Percentiles rank a stretch among this genome's conserved stretches.
Evolutionary conservation across 148 eudicot species (phyloP).

Genomic region (Spergularia marina): DNA sequence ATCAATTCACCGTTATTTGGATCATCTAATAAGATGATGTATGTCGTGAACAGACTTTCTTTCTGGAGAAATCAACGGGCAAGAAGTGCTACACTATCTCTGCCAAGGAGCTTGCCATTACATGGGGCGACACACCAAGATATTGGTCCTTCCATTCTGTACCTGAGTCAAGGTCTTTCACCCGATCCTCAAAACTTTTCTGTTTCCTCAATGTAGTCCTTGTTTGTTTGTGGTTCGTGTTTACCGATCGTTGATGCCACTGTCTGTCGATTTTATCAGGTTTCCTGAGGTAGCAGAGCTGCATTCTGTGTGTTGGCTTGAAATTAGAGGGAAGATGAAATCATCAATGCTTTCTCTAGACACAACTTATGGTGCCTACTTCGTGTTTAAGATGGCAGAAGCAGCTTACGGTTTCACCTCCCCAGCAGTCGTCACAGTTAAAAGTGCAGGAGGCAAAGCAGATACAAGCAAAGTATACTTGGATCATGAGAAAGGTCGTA

Average conservation of each 20-base stretch:
- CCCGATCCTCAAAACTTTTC: background rate
- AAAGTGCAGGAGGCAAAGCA: conserved; percentile 25
- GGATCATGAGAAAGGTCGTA: conserved; percentile 25
- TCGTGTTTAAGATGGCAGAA: conserved; percentile 42
- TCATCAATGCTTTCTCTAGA: conserved; percentile 38
- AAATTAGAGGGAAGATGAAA: conserved; percentile 39
- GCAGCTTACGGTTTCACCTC: conserved; percentile 36
- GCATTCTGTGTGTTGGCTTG: conserved; percentile 45
- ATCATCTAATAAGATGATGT: background rate
- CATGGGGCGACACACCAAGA: conserved; percentile 54
- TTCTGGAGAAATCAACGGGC: conserved; percentile 57
- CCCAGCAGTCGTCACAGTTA: conserved; percentile 32
- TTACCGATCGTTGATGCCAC: background rate
- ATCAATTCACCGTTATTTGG: background rate
- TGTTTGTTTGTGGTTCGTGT: background rate
- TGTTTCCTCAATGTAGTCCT: background rate
- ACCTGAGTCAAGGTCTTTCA: conserved; percentile 8
- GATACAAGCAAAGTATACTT: conserved; percentile 26
- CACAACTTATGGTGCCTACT: conserved; percentile 46
- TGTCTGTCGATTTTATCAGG: conserved; percentile 29
- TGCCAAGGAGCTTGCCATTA: conserved; percentile 51
- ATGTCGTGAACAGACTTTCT: conserved; percentile 47
- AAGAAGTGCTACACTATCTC: conserved; percentile 55
- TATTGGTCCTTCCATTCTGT: conserved; percentile 60
- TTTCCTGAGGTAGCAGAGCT: conserved; percentile 59